Base-by-base conservation (phyloP, 2,329 filamentous ascomycete genomes). In the Magnaporthiopsis poae region DNA sequence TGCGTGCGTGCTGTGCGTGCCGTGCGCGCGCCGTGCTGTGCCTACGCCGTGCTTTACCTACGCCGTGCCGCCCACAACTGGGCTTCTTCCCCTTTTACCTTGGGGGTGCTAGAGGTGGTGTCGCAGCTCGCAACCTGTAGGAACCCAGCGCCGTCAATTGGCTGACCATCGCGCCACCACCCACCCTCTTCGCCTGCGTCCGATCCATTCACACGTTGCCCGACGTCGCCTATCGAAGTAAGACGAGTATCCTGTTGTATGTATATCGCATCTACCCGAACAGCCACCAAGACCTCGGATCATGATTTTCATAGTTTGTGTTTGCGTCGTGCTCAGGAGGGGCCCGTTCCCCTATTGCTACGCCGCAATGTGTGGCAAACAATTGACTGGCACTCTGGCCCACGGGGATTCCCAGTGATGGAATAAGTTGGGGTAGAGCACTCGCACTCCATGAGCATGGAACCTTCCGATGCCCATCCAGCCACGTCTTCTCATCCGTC, bases 1-100 rank as follows among this genome's bases (percentile, higher is more conserved):
- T 56, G 21, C 39, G 39, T 52, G 39, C 39, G 62, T 63, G 36
- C 62, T 63, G 62, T 29, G 59, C 60, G 60, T 61, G 60, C 60
- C n/a, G 60, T 61, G 60, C 60, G 60, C 13, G 59, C 59, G 5
- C 31, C 31, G 59, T 60, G 59, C 59, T 60, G 59, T 60, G 59
- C 59, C 59, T 60, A 13, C n/a, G 60, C 60, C 31, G 60, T 61
- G 27, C 60, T 31, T 27, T 61, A 25, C 60, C 60, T 61, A 21
- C 25, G 27, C 60, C 5, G 60, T 61, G 60, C 60, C 29, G 60
- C 46, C 46, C 13, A 13, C 46, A 18, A n/a, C 46, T 52, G 46
- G 21, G 33, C 7, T 35, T 7, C 8, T 21, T 52, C 46, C 46
- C 46, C 46, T n/a, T n/a, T 52, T n/a, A 9, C 46, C 46, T 52